Conservation (phyloP, 2,329 filamentous ascomycete genomes). For the Sarocladium oryzae region DNA sequence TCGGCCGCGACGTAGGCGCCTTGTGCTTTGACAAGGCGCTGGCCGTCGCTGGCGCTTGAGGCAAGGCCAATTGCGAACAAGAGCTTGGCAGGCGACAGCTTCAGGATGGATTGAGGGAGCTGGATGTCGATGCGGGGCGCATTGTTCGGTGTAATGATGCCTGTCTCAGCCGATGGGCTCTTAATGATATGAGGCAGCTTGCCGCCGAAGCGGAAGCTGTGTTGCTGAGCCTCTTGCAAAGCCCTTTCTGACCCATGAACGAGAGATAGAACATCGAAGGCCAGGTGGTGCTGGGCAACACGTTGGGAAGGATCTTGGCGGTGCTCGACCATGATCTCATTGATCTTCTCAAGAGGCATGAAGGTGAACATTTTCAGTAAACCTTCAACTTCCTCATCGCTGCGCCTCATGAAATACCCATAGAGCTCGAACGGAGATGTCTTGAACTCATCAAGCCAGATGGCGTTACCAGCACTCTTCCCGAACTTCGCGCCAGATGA, state of each 20-base stretch:
- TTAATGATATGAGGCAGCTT: slow-evolving; percentile 23
- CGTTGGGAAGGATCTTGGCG: slow-evolving; percentile 61
- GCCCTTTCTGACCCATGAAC: slow-evolving; percentile 67
- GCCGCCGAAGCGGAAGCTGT: slow-evolving; percentile 42
- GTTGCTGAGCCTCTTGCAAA: slow-evolving; percentile 50
- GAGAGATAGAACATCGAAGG: slow-evolving; percentile 73
- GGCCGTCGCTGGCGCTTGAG: slow-evolving; percentile 48
- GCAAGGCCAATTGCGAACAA: slow-evolving; percentile 55
- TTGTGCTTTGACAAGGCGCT: slow-evolving; percentile 47
- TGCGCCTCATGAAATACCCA: slow-evolving; percentile 76
- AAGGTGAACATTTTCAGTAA: slow-evolving; percentile 91
- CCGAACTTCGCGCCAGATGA: slow-evolving; percentile 84
- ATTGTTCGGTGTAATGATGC: slow-evolving; percentile 37
- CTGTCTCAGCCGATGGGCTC: slow-evolving; percentile 21
- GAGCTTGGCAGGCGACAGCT: slow-evolving; percentile 51
- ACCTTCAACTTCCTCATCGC: slow-evolving; percentile 74
- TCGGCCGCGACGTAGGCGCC: slow-evolving; percentile 56
- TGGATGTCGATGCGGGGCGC: slow-evolving; percentile 48
- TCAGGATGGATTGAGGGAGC: slow-evolving; percentile 52
- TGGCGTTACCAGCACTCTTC: slow-evolving; percentile 86
- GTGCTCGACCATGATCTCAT: slow-evolving; percentile 62
- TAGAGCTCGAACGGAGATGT: slow-evolving; percentile 84
- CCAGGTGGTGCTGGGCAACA: slow-evolving; percentile 75
- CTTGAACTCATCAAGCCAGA: slow-evolving; percentile 83
- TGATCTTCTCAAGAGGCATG: slow-evolving; percentile 64